Conservation (phyloP, 345 rosid genomes). For the Aquilaria sinensis region DNA sequence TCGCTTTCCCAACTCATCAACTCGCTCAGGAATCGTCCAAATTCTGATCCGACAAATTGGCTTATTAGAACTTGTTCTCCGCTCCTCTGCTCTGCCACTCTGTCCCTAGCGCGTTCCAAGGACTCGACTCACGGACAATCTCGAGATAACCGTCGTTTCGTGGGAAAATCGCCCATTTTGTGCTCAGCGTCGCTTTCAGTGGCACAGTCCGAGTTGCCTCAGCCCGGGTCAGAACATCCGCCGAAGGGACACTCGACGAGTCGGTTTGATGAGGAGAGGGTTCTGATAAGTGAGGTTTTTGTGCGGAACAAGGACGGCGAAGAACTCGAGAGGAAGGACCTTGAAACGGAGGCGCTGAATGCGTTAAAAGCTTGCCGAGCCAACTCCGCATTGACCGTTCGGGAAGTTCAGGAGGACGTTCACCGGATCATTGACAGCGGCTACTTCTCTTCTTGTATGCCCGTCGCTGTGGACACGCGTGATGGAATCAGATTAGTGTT, state of each 20-base stretch:
- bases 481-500: slow-evolving; percentile 87
- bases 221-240: slow-evolving; percentile 28
- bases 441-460: slow-evolving; percentile 81
- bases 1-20: slow-evolving; percentile 23
- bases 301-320: slow-evolving; percentile 95
- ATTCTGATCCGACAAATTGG: not conserved
- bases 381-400: slow-evolving; percentile 75
- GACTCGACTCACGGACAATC: slow-evolving; percentile 13
- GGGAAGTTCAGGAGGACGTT: slow-evolving; percentile 94
- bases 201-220: slow-evolving; percentile 26
- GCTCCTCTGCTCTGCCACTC: slow-evolving; percentile 39
- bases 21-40: slow-evolving; percentile 29
- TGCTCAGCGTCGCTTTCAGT: slow-evolving; percentile 49
- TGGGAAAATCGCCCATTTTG: slow-evolving; percentile 31
- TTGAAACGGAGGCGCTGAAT: slow-evolving; percentile 76
- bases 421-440: slow-evolving; percentile 87
- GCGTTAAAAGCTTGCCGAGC: slow-evolving; percentile 80
- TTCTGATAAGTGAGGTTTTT: slow-evolving; percentile 79
- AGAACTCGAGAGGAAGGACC: slow-evolving; percentile 86
- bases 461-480: slow-evolving; percentile 86
- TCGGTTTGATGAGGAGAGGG: slow-evolving; percentile 75
- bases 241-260: slow-evolving; percentile 45
- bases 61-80: slow-evolving; percentile 14
- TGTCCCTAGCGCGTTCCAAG: slow-evolving; percentile 29
- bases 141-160: not conserved